Evolutionary conservation across 2,329 filamentous ascomycete genomes (phyloP), one percentile per base, ranked within the genome.

Genomic region (Phaeoacremonium minimum): DNA sequence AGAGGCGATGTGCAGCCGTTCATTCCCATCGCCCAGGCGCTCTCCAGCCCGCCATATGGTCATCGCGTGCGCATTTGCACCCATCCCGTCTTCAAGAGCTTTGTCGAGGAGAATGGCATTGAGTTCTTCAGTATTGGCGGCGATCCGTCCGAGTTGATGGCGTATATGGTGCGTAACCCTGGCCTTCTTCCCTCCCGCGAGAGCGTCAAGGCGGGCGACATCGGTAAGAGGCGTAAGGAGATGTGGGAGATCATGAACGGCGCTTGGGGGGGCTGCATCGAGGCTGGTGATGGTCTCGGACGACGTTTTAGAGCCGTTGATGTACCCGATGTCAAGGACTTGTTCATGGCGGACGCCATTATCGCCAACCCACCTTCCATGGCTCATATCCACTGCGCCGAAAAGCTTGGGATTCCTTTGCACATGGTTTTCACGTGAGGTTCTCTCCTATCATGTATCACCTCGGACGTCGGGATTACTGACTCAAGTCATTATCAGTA

Each of bases 91-190:
- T 90, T 89, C 47, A 68, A 77, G 45, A 56, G 66, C 1, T 85
- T 87, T 46, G 78, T 89, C 4, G 71, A 79, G 41, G 75, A 84
- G 33, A 79, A 80, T 53, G 82, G 72, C 0, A 68, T 89, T 8
- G 85, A 89, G 48, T 89, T 88, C 56, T 88, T 84, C 57, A 76
- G 64, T 42, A 85, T 88, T 34, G 83, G 84, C 15, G 85, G 83
- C 4, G 82, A 88, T 52, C 84, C 85, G 2, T 73, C 79, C 2
- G 75, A 85, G 49, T 66, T 88, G 28, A 88, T 88, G 84, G 85
- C 87, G 3, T 93, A 26, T 26, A 26, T 26, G 34, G 34, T 36
- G n/a, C 29, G 30, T 8, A 36, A 36, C 34, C 34, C 34, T 14
- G 34, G 34, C 12, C 34, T 31, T 7, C 15, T 36, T 3, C 34